Evolutionary conservation across 768 basidiomycete genomes (phyloP).

Genomic region (Pleurotus platypus): DNA sequence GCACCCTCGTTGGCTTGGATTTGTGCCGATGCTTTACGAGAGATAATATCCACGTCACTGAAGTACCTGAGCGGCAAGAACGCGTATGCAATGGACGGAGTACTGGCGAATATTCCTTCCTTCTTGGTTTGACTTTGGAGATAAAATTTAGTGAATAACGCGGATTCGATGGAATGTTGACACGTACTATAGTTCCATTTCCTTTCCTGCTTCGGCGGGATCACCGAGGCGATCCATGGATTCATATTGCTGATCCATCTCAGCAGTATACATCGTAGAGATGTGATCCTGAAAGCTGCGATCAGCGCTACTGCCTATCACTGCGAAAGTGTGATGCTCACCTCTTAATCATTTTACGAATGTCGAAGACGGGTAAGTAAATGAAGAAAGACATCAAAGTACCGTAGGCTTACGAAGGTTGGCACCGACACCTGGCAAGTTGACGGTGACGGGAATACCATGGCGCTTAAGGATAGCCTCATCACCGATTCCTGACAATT

Average conservation of each 20-base stretch:
- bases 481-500: conserved; percentile 23
- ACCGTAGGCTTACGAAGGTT: conserved; percentile 20
- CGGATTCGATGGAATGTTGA: background rate
- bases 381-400: no score
- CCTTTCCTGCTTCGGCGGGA: conserved; percentile 9
- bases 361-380: no score
- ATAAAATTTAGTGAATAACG: background rate
- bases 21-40: background rate
- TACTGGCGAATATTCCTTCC: conserved; percentile 7
- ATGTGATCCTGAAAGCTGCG: conserved; percentile 14
- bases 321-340: no score
- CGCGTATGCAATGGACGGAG: conserved; percentile 7
- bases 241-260: conserved; percentile 13
- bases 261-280: conserved; percentile 7
- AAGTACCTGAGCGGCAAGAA: conserved; percentile 12
- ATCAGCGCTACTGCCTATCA: no score
- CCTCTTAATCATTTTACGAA: no score
- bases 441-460: conserved; percentile 17
- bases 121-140: conserved; percentile 1
- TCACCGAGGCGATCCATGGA: conserved; percentile 13
- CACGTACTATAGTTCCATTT: conserved; percentile 14
- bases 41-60: background rate
- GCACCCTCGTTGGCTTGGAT: no score
- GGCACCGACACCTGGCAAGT: conserved; percentile 26
- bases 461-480: conserved; percentile 11